Base-by-base conservation (phyloP, 371 early-diverging fungal genomes). In the Zopfochytrium polystomum region DNA sequence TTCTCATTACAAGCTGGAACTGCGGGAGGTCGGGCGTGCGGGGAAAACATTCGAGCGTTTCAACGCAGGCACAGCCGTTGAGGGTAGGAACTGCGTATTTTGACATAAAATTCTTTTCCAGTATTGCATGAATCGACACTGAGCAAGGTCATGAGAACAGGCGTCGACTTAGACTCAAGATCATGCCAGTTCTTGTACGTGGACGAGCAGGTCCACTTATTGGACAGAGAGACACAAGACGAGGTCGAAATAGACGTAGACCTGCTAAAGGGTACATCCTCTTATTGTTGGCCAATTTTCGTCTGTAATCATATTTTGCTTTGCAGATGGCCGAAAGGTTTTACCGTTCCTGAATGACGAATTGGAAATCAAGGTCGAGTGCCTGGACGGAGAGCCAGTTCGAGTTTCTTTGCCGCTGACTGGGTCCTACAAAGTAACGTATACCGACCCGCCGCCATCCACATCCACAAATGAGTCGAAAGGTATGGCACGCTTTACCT, bases 171-270 rank as follows among this genome's bases (percentile, higher is more conserved):
- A 55, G 77, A 81, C 9, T 81, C 83, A 42, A 81, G 83, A 62
- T 55, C 73, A 27, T 85, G 82, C 70, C 88, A 88, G 72, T 89
- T 79, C 58, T 70, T 92, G 33, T 92, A 92, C 67, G 66, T 71
- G 20, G 83, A 76, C 47, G 86, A 79, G 25, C 70, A 75, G 9
- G 67, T 72, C 32, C 87, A 91, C 56, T 68, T 90, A 52, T 67
- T 92, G 62, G 80, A 90, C 56, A 78, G 80, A 43, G 82, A 83
- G 47, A 81, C 83, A 0, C 86, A 79, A 68, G 91, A 91, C 58
- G 89, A 90, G 75, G 75, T 86, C 38, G 81, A 83, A 31, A 69
- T 90, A 62, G 67, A 78, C 1, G 55, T 74, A 26, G 73, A 22
- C 29, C 9, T 50, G 23, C 26, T 63, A 15, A 49, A 58, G 13